Conservation (phyloP, 1,284 basidiomycete species). For the Boletus sp. region DNA sequence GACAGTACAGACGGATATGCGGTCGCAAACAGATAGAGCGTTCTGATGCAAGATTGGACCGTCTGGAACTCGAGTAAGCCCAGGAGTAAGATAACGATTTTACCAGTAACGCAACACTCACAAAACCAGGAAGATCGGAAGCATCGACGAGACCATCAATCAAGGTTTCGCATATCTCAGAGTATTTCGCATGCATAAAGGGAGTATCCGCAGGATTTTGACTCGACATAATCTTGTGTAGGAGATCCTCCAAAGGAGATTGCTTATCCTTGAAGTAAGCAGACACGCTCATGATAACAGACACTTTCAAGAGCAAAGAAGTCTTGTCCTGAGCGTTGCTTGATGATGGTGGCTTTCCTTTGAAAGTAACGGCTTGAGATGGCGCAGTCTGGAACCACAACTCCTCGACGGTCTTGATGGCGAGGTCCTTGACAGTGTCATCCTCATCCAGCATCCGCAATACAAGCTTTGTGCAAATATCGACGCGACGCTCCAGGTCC, state of each 20-base stretch:
- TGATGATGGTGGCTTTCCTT: slow-evolving; percentile 34
- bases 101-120: slow-evolving; percentile 39
- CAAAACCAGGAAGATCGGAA: slow-evolving; percentile 73
- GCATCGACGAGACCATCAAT: slow-evolving; percentile 89
- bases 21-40: slow-evolving; percentile 77
- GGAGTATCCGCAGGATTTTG: slow-evolving; percentile 37
- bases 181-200: slow-evolving; percentile 61
- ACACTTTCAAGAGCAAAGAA: slow-evolving; percentile 58
- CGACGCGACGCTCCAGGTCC: slow-evolving; percentile 61
- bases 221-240: slow-evolving; percentile 73
- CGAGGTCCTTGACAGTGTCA: slow-evolving; percentile 88
- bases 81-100: neutral
- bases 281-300: slow-evolving; percentile 83
- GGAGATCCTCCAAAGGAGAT: slow-evolving; percentile 79
- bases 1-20: slow-evolving; percentile 83
- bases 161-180: slow-evolving; percentile 77
- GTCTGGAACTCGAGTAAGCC: slow-evolving; percentile 47
- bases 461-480: slow-evolving; percentile 84
- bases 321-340: slow-evolving; percentile 46
- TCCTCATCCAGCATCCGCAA: slow-evolving; percentile 90
- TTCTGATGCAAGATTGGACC: slow-evolving; percentile 77
- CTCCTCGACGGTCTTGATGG: slow-evolving; percentile 84
- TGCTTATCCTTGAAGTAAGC: slow-evolving; percentile 80
- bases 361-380: slow-evolving; percentile 34
- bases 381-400: slow-evolving; percentile 71